Evolutionary conservation across 371 early-diverging fungal genomes (phyloP), one percentile per base, ranked within the genome.

Genomic region (Coemansia sp.): DNA sequence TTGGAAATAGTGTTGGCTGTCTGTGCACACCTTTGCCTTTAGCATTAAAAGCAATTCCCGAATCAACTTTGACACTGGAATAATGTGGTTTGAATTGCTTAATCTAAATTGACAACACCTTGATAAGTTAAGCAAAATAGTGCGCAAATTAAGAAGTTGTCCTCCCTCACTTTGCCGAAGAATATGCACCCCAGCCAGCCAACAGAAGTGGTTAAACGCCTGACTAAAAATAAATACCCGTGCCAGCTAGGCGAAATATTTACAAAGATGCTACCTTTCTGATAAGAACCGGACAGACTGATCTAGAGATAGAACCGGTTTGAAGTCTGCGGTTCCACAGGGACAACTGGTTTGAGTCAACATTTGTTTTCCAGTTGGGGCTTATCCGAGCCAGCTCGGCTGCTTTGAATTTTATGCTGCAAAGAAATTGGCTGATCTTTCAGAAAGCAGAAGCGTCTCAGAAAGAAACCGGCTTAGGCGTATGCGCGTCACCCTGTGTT

Each of bases 201-300:
- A n/a, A 18, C 47, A 47, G 18, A 47, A 1, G 29, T 54, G 54
- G 5, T 26, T 26, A 54, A 54, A 14, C 24, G 27, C 24, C 24
- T 11, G 6, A 27, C 54, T 26, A 54, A 27, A 27, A 54, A 54
- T 54, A 54, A 54, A n/a, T 16, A 54, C 24, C 24, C 24, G 54
- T 16, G 26, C 13, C 37, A 14, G 18, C 18, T n/a, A 47, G 14
- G 47, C n/a, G 47, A 47, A 47, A 14, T 47, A n/a, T 47, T n/a
- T 27, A 54, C 54, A 54, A 54, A 54, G 54, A 21, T 24, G 54
- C 27, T 14, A 24, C 16, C 54, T 54, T 54, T 54, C 54, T 26
- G 54, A 54, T 54, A 16, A 54, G 54, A 54, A 54, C 7, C 3
- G 29, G n/a, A 16, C 14, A 8, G 29, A 7, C 54, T 16, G 26